Evolutionary conservation across 768 basidiomycete species (phyloP), one percentile per base, ranked within the genome.

Genomic region (Auricularia heimuer): DNA sequence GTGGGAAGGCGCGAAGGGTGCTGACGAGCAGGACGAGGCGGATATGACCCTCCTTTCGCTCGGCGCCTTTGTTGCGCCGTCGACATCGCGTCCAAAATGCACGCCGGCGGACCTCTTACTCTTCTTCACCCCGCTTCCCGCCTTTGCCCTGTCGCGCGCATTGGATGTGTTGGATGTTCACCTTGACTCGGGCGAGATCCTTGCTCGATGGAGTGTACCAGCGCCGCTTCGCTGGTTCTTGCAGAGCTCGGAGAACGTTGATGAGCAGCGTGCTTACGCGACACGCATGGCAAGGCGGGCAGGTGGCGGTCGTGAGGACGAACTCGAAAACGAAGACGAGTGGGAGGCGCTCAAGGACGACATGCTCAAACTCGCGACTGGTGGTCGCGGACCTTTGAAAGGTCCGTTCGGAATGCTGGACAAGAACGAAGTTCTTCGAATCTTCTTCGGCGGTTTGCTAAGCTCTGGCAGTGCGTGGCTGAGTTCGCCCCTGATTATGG

Each of bases 91-190:
- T 65, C 77, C 82, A 14, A 75, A 73, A 47, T 83, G 78, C 71
- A 84, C 83, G 11, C 78, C 95, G 3, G 77, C 82, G 8, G 91
- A 94, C 66, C 78, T 98, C 6, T 78, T 90, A 65, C 68, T 88
- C 2, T 95, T 94, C 78, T 94, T 97, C 79, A 81, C 83, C 64
- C 89, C 91, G 1, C 80, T 98, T 4, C 85, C 89, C 0, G 75
- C 87, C 21, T 75, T 84, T 2, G 85, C 90, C 1, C 79, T 98
- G 7, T 95, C 94, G 0, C 83, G 84, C 63, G 86, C 88, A 4
- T 83, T 99, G 47, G 96, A 99, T 72, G 85, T 94, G 62, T 82
- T 98, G 62, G 96, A 98, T 75, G 84, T 96, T 1, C 96, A 98
- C 74, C 82, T 99, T 12, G 92, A 97, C 71, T 90, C 90, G 0